Evolutionary conservation across 2,329 filamentous ascomycete species (phyloP).

Genomic region (Ceratocystiopsis sp.): DNA sequence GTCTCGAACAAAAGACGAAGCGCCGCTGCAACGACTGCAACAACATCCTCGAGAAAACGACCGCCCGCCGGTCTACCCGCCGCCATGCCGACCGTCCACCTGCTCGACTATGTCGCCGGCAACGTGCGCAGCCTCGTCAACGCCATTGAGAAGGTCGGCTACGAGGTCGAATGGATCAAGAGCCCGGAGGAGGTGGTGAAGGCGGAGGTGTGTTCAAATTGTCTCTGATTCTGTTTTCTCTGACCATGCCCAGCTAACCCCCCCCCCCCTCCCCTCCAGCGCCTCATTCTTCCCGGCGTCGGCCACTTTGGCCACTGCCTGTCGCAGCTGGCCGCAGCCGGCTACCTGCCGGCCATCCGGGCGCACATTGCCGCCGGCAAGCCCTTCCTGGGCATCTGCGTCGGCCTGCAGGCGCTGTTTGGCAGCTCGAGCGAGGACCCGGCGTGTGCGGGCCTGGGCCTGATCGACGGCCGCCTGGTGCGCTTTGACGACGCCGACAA

Average conservation of each 20-base stretch:
- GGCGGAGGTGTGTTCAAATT: constrained; percentile 55
- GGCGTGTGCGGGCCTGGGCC: constrained; percentile 51
- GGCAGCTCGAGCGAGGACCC: constrained; percentile 68
- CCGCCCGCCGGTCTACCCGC: neutral
- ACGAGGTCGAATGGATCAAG: constrained; percentile 80
- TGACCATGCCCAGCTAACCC: neutral
- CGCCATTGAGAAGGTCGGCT: constrained; percentile 91
- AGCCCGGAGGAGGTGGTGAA: constrained; percentile 67
- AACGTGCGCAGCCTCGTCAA: constrained; percentile 94
- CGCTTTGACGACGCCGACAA: constrained; percentile 66
- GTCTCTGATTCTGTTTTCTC: neutral
- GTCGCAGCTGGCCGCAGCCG: constrained; percentile 62
- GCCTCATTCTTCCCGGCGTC: constrained; percentile 82
- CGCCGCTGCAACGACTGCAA: too few relatives aligned
- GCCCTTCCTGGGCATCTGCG: constrained; percentile 95
- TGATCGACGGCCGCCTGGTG: constrained; percentile 54
- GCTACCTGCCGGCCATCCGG: constrained; percentile 68
- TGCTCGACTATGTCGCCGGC: constrained; percentile 82
- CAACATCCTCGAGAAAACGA: too few relatives aligned
- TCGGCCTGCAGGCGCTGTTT: constrained; percentile 83
- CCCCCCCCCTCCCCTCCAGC: neutral
- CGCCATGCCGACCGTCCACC: constrained; percentile 46
- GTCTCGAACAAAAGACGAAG: too few relatives aligned
- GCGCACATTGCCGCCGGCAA: constrained; percentile 80
- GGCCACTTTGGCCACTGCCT: constrained; percentile 97